Percentiles rank a stretch among this genome's conserved stretches.
Conservation (phyloP, 2,329 filamentous ascomycete genomes). For the Ophiognomonia clavigignenti-juglandacearum region DNA sequence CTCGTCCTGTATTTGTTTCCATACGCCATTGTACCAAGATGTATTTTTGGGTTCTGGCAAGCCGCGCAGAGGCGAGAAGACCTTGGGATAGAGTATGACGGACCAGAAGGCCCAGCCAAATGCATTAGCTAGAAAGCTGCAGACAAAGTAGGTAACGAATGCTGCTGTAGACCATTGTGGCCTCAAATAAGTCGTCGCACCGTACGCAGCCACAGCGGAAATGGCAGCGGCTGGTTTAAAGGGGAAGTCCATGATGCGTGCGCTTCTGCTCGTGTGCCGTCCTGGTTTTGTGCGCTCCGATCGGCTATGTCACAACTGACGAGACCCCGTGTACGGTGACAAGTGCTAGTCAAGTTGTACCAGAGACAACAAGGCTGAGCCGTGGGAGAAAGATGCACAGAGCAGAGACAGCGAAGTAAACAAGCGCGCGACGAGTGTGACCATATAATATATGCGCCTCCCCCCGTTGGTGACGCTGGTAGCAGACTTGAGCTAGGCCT, state of each 20-base stretch:
- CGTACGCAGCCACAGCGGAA: slow-evolving; percentile 28
- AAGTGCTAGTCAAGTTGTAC: too few relatives aligned
- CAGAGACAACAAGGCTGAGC: too few relatives aligned
- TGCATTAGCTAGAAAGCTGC: slow-evolving; percentile 31
- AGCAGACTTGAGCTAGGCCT: not conserved
- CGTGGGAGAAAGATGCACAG: too few relatives aligned
- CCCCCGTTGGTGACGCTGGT: too few relatives aligned
- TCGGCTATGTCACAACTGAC: too few relatives aligned
- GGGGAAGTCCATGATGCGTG: slow-evolving; percentile 20
- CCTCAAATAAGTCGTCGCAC: slow-evolving; percentile 23
- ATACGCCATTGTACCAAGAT: slow-evolving; percentile 47
- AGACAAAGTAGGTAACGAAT: slow-evolving; percentile 30
- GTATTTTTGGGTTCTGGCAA: slow-evolving; percentile 39
- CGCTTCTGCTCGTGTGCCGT: not conserved
- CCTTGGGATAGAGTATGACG: slow-evolving; percentile 42
- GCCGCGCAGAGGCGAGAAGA: slow-evolving; percentile 44
- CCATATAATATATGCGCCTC: too few relatives aligned
- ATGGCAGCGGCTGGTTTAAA: slow-evolving; percentile 24
- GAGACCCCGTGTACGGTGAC: too few relatives aligned
- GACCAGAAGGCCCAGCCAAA: slow-evolving; percentile 34
- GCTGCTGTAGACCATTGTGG: slow-evolving; percentile 26
- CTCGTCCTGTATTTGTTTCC: slow-evolving; percentile 30
- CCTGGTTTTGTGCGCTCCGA: not conserved
- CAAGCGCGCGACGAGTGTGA: too few relatives aligned
- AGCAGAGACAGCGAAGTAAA: too few relatives aligned